Conservation (phyloP, 495 filamentous ascomycete species). For the Aspergillus conjunctus region DNA sequence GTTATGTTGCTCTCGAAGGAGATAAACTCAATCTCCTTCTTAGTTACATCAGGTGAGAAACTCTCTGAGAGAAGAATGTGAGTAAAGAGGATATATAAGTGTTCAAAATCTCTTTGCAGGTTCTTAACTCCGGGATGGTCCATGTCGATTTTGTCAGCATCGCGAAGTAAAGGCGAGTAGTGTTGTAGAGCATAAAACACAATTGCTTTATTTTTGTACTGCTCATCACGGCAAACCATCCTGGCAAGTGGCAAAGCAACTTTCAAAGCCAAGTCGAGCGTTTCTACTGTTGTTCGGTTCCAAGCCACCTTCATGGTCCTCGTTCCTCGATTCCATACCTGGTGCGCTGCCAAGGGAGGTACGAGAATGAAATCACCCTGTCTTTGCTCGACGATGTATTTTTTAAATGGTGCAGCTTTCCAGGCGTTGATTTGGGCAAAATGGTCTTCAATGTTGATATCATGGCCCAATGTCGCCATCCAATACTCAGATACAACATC, state of each 20-base stretch:
- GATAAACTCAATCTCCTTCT: slow-evolving; percentile 67
- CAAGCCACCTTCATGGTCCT: slow-evolving; percentile 95
- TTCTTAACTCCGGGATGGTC: slow-evolving; percentile 60
- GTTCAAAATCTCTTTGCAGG: slow-evolving; percentile 74
- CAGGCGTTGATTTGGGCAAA: slow-evolving; percentile 93
- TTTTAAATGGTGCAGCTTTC: slow-evolving; percentile 88
- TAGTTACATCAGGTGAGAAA: slow-evolving; percentile 63
- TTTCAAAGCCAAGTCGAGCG: slow-evolving; percentile 77
- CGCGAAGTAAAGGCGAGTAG: slow-evolving; percentile 67
- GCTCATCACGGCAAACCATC: slow-evolving; percentile 95
- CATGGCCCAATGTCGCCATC: slow-evolving; percentile 85
- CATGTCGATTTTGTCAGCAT: slow-evolving; percentile 40
- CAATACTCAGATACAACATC: slow-evolving; percentile 89
- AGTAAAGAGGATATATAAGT: slow-evolving; percentile 74
- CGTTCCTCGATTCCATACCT: slow-evolving; percentile 97
- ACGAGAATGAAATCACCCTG: slow-evolving; percentile 95
- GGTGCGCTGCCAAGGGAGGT: slow-evolving; percentile 94
- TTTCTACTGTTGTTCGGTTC: slow-evolving; percentile 95
- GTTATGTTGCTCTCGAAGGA: slow-evolving; percentile 85
- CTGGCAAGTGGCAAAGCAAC: slow-evolving; percentile 86
- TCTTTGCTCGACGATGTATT: slow-evolving; percentile 89
- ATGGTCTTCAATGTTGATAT: slow-evolving; percentile 94
- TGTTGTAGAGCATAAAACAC: slow-evolving; percentile 80
- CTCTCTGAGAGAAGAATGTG: slow-evolving; percentile 80
- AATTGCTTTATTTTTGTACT: slow-evolving; percentile 98